Conservation (phyloP, 169 alveolate species). For the Plasmodium gaboni region DNA sequence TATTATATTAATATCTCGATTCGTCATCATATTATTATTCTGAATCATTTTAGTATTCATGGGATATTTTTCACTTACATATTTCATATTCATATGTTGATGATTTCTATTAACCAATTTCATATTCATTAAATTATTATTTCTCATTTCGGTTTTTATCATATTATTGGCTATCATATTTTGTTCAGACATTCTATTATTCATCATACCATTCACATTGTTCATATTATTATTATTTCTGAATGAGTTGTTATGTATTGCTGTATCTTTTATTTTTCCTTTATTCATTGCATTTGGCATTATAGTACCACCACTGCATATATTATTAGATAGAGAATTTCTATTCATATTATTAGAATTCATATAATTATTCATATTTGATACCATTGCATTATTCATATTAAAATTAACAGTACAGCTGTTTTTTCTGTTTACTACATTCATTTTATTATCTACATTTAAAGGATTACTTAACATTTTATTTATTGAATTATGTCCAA, state of each 20-base stretch:
- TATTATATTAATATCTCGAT: conserved; percentile 2
- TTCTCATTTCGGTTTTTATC: conserved; percentile 1
- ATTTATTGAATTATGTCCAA: no score
- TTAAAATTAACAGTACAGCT: background rate
- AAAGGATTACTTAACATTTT: background rate
- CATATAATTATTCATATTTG: conserved; percentile 31
- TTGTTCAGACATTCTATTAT: conserved; percentile 1
- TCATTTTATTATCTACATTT: conserved; percentile 3
- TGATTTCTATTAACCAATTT: conserved; percentile 16
- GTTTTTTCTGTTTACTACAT: background rate
- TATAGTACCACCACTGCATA: conserved; percentile 8
- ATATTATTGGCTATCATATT: background rate
- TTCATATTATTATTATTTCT: conserved; percentile 30
- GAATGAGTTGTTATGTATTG: conserved; percentile 20
- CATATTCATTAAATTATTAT: conserved; percentile 2
- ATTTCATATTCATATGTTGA: conserved; percentile 7
- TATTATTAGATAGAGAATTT: conserved; percentile 16
- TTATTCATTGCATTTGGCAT: conserved; percentile 1
- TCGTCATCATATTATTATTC: conserved; percentile 9
- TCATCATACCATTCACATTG: background rate
- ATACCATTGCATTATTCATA: conserved; percentile 19
- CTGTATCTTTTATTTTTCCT: conserved; percentile 13
- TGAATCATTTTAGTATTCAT: background rate
- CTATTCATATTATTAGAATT: background rate
- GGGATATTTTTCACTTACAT: conserved; percentile 2